Evolutionary conservation across 2,329 filamentous ascomycete species (phyloP).

Genomic region (Thermothelomyces thermophilus): DNA sequence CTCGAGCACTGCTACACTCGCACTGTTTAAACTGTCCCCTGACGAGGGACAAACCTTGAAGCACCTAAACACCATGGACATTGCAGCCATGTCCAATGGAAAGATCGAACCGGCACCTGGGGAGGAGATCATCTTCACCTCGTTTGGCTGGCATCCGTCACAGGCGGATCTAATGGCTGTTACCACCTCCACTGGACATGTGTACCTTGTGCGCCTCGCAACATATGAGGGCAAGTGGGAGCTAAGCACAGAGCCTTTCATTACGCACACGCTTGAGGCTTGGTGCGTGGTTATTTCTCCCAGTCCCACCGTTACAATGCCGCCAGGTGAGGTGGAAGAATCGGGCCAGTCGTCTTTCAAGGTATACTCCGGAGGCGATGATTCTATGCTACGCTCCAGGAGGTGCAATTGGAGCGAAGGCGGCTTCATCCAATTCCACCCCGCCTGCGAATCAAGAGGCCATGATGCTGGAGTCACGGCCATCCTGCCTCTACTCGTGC

Average conservation of each 20-base stretch:
- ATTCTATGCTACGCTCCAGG: constrained; percentile 52
- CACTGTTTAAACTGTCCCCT: constrained; percentile 53
- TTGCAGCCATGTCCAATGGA: constrained; percentile 44
- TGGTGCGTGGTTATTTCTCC: constrained; percentile 63
- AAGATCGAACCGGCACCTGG: constrained; percentile 1
- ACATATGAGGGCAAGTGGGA: constrained; percentile 34
- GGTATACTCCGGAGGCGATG: constrained; percentile 69
- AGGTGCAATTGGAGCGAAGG: constrained; percentile 26
- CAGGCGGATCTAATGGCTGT: constrained; percentile 53
- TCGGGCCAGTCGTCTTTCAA: constrained; percentile 30
- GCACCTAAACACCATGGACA: constrained; percentile 39
- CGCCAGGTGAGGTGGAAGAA: constrained; percentile 9
- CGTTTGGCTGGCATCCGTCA: constrained; percentile 65
- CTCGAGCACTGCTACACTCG: constrained; percentile 67
- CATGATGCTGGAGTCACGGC: constrained; percentile 84
- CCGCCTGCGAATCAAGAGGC: constrained; percentile 24
- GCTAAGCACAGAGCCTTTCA: constrained; percentile 33
- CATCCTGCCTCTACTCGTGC: constrained; percentile 61
- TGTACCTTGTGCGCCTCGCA: constrained; percentile 48
- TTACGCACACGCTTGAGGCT: constrained; percentile 57
- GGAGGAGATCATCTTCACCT: constrained; percentile 55
- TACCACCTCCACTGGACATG: constrained; percentile 63
- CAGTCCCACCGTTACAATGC: background rate
- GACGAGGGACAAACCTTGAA: constrained; percentile 30
- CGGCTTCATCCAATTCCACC: constrained; percentile 12